Percentiles rank a stretch among this genome's conserved stretches.
These are phyloP conservation scores for Rosa hybrid DNA, from an alignment of 331 rosid species.

Conservation along the genomic window DNA sequence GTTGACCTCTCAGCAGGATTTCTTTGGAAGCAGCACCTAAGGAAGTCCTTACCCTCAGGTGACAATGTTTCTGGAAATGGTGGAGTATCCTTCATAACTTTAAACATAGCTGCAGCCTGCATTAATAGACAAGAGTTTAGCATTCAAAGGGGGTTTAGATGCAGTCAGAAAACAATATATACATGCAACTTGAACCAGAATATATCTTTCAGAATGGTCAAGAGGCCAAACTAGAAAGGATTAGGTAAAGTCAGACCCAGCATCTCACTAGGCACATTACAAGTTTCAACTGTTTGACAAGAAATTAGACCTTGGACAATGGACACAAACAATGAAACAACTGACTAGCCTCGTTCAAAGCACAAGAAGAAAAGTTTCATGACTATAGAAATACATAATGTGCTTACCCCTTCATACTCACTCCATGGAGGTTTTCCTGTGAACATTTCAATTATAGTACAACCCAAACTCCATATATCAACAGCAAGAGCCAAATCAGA, in stretches of 20 bases:
- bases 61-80: conserved; percentile 86
- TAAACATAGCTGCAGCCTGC: conserved; percentile 99
- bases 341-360: background rate
- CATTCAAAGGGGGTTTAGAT: conserved; percentile 2
- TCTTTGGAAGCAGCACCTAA: conserved; percentile 81
- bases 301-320: background rate
- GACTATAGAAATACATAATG: background rate
- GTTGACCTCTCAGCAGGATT: conserved; percentile 90
- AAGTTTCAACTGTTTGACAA: background rate
- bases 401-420: conserved; percentile 88
- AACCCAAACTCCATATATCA: conserved; percentile 96
- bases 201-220: conserved; percentile 1
- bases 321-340: background rate
- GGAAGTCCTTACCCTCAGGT: conserved; percentile 76
- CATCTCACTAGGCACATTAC: background rate
- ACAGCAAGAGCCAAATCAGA: conserved; percentile 82
- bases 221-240: background rate
- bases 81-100: conserved; percentile 84
- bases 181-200: background rate
- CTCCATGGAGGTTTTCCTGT: conserved; percentile 97
- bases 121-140: conserved; percentile 29
- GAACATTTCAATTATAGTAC: conserved; percentile 89
- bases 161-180: background rate
- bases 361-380: conserved; percentile 11
- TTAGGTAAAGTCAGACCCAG: background rate